Base-by-base conservation (phyloP, 2,329 filamentous ascomycete species). In the Shiraia sp. region DNA sequence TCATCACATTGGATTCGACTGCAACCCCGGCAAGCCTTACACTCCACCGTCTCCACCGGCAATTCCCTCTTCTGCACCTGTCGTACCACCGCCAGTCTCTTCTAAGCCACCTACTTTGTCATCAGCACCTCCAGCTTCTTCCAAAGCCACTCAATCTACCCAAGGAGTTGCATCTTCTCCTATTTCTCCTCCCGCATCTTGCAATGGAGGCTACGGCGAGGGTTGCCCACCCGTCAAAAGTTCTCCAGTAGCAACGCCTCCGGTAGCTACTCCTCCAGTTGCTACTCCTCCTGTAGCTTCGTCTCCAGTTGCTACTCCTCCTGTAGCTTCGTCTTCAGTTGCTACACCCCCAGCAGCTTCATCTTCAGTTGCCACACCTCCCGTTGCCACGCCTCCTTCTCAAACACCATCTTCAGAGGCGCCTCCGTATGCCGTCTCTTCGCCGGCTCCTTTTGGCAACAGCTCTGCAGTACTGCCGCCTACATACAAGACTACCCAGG, bases 1-100 rank as follows among this genome's bases (percentile, higher is more conserved):
- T 59, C 86, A 88, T 73, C 79, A 78, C 65, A 82, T 95, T 59
- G 79, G 76, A 56, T 95, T 92, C 72, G 81, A 90, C 74, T 95
- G 89, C 74, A 73, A 70, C 40, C 51, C 56, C 1, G 51, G 52
- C 26, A 55, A 48, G 28, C 32, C 43, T 8, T 64, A 62, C 45
- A 59, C 44, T 6, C 49, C 60, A 16, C 55, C 57, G 1, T 37
- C 48, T 10, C 47, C 49, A 23, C 54, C 57, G 8, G 32, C 51
- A 32, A 25, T 32, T 14, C 47, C 50, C 24, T 23, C 44, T 14
- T 49, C 52, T 16, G 42, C 49, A 28, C 24, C 49, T 9, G 42
- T 49, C 22, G 46, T 45, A 25, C 38, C 45, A 29, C 28, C 38
- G 6, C 45, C 38, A 29, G 35, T 33, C 16, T 49, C 49, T 10